phyloP scores from a whole-genome alignment of 441 rosid species.

The Daphne laureola region DNA sequence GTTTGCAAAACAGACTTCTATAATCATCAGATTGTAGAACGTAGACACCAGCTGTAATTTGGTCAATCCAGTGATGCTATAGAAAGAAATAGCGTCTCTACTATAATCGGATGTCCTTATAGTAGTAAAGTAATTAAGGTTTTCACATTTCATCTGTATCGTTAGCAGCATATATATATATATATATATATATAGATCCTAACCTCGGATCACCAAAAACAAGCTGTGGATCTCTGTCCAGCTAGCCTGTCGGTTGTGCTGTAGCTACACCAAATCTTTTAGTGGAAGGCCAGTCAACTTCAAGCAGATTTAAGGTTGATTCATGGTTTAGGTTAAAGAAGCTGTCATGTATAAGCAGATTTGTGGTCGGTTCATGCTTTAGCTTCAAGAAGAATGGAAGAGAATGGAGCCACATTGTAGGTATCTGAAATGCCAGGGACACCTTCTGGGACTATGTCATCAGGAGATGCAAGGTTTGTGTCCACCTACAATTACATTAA shows the following conservation, averaged over 20 bases:
- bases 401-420: constrained; percentile 44
- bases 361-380: constrained; percentile 22
- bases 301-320: constrained; percentile 11
- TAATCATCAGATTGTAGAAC: too few species aligned
- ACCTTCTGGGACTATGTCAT: constrained; percentile 57
- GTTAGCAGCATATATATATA: too few species aligned
- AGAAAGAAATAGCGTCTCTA: too few species aligned
- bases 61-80: too few species aligned
- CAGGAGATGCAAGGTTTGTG: constrained; percentile 63
- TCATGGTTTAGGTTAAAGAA: constrained; percentile 54
- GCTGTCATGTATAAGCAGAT: constrained; percentile 58
- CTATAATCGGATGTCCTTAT: too few species aligned
- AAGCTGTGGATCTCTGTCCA: neutral
- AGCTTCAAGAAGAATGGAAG: constrained; percentile 39
- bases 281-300: neutral
- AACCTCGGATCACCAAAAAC: neutral
- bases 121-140: too few species aligned
- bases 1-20: too few species aligned
- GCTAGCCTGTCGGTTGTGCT: neutral
- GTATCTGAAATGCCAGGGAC: constrained; percentile 43
- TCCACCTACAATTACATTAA: constrained; percentile 49
- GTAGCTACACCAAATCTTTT: neutral
- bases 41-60: too few species aligned
- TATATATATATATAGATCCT: too few species aligned
- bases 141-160: too few species aligned